phyloP scores from a whole-genome alignment of 2,329 filamentous ascomycete genomes.

The Grosmannia huntii region DNA sequence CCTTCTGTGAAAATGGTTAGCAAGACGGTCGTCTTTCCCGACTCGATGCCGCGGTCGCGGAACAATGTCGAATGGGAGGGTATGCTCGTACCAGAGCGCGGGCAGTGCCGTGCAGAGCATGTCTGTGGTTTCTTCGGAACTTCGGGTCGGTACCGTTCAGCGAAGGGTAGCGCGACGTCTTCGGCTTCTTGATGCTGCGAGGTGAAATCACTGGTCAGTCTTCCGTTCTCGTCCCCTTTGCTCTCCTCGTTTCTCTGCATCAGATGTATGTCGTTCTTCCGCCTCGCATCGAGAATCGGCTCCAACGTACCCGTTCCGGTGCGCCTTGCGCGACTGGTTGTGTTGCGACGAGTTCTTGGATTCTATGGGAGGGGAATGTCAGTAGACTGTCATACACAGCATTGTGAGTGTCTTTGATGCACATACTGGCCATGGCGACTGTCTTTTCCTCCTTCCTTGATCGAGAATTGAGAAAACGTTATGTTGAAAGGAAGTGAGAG shows the following conservation, averaged over 20 bases:
- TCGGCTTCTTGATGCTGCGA: constrained; percentile 97
- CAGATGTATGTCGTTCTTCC: background rate
- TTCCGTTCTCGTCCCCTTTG: background rate
- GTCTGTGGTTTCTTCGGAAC: constrained; percentile 99
- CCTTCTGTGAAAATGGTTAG: constrained; percentile 57
- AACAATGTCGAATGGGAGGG: background rate
- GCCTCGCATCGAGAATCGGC: background rate
- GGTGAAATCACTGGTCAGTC: background rate
- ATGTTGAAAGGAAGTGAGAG: constrained; percentile 1
- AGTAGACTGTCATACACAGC: constrained; percentile 12
- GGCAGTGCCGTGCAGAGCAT: constrained; percentile 98
- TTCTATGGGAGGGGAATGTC: constrained; percentile 44
- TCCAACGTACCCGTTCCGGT: constrained; percentile 84
- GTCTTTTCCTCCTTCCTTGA: constrained; percentile 21
- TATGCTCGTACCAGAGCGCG: constrained; percentile 69
- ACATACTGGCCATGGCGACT: constrained; percentile 61
- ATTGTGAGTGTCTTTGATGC: background rate
- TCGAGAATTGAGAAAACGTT: constrained; percentile 6
- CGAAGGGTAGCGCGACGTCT: constrained; percentile 97
- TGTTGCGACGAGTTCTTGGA: constrained; percentile 99
- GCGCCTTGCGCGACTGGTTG: constrained; percentile 96
- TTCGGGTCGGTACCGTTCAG: constrained; percentile 98
- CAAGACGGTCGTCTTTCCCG: background rate
- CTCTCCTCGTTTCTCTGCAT: background rate
- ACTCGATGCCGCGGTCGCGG: background rate